phyloP scores from a whole-genome alignment of 2,329 filamentous ascomycete genomes.

The Blumeria graminis region DNA sequence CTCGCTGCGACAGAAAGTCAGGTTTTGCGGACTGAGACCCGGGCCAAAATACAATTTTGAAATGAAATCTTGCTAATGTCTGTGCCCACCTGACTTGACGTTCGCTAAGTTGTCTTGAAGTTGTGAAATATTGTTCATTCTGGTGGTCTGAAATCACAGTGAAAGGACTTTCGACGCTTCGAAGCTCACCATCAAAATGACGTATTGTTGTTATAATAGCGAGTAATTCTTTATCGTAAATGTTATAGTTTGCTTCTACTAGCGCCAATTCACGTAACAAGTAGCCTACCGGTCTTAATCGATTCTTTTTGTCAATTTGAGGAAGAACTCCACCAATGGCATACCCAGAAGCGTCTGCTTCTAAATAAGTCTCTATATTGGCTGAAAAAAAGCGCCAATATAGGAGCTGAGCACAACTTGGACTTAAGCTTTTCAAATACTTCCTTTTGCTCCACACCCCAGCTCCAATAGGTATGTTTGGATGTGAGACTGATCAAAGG shows the following conservation, averaged over 20 bases:
- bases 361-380: background rate
- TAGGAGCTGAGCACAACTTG: background rate
- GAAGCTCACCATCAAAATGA: background rate
- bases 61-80: background rate
- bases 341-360: background rate
- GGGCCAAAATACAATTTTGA: background rate
- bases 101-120: background rate
- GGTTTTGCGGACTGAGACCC: background rate
- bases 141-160: background rate
- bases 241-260: background rate
- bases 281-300: background rate
- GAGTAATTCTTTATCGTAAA: background rate
- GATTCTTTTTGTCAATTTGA: background rate
- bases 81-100: background rate
- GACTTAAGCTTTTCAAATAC: constrained; percentile 1
- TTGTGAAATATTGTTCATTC: background rate
- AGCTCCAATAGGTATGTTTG: background rate
- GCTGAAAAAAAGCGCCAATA: background rate
- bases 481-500: background rate
- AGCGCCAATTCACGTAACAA: background rate
- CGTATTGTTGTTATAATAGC: background rate
- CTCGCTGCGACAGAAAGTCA: background rate
- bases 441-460: background rate
- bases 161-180: background rate
- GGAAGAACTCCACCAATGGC: background rate